These are phyloP conservation scores for Suhomyces terraborum DNA, from an alignment of 1,139 yeast genomes.

Conservation along the genomic window DNA sequence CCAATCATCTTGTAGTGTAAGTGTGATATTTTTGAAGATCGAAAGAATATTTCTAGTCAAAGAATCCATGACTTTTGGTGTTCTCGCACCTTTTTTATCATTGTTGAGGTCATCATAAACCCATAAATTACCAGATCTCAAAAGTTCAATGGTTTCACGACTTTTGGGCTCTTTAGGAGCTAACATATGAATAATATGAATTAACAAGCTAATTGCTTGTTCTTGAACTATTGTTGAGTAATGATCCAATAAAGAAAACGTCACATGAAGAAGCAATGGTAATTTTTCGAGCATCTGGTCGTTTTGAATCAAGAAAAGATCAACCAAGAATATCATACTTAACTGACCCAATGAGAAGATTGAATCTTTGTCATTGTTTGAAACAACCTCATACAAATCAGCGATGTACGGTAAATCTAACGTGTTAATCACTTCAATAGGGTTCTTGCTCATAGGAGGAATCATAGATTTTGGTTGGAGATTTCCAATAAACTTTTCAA, in stretches of 20 bases:
- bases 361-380: conserved; percentile 65
- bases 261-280: conserved; percentile 80
- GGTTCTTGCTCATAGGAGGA: conserved; percentile 53
- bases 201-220: conserved; percentile 75
- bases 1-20: conserved; percentile 77
- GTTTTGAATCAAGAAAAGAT: conserved; percentile 62
- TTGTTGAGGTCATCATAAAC: conserved; percentile 80
- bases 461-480: conserved; percentile 87
- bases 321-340: conserved; percentile 82
- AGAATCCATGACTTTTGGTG: conserved; percentile 86
- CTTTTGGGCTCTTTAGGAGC: conserved; percentile 58
- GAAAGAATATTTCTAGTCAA: conserved; percentile 66
- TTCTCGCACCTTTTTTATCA: conserved; percentile 78
- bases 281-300: conserved; percentile 58
- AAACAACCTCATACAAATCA: conserved; percentile 59
- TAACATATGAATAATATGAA: conserved; percentile 69
- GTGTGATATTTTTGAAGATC: conserved; percentile 51
- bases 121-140: conserved; percentile 69
- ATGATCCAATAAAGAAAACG: conserved; percentile 83
- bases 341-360: conserved; percentile 87
- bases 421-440: conserved; percentile 1
- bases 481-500: conserved; percentile 66
- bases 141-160: conserved; percentile 52
- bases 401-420: conserved; percentile 65
- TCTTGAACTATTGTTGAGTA: conserved; percentile 81